Base-by-base conservation (phyloP, 495 filamentous ascomycete genomes). In the Usnea hakonensis region DNA sequence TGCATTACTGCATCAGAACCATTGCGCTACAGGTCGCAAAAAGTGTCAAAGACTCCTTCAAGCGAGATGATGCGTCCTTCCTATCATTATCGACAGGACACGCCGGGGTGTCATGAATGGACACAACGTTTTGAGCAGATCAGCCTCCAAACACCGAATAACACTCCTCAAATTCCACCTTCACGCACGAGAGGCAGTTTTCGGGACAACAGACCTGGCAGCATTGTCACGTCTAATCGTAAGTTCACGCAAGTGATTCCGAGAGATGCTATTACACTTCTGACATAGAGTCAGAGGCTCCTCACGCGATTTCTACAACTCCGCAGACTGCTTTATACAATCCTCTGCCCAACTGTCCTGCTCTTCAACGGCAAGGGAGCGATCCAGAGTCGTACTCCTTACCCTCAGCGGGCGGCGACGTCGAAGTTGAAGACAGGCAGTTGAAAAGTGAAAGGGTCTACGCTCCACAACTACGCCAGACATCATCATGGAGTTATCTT, bases 71-170 rank as follows among this genome's bases (percentile, higher is more conserved):
- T 63, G 44, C 57, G 64, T n/a, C 58, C 66, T n/a, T 57, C 61
- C 4, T 65, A 60, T 38, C 58, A 65, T 55, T 26, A 58, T 19
- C 57, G 58, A 23, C 57, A 68, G 28, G 57, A 70, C 6, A 60
- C 38, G 35, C 56, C 55, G 5, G 54, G 50, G 19, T 52, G 46
- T 35, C 59, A 58, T 23, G 68, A 70, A 46, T 70, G 68, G 68
- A 64, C 66, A 5, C 55, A 64, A 26, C 60, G 63, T 13, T 64
- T 70, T 9, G 68, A 66, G 37, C 68, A 70, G 44, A 60, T 70
- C 13, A 68, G 59, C 52, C 54, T 70, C 11, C 66, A 68, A 32
- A 55, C 58, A 35, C 46, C 60, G 14, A 50, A 41, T 10, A 23
- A 46, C 30, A 55, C 44, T 5, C 44, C 33, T 43, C 52, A 62